phyloP scores from a whole-genome alignment of 2,329 filamentous ascomycete species.

The Cercospora janseana region DNA sequence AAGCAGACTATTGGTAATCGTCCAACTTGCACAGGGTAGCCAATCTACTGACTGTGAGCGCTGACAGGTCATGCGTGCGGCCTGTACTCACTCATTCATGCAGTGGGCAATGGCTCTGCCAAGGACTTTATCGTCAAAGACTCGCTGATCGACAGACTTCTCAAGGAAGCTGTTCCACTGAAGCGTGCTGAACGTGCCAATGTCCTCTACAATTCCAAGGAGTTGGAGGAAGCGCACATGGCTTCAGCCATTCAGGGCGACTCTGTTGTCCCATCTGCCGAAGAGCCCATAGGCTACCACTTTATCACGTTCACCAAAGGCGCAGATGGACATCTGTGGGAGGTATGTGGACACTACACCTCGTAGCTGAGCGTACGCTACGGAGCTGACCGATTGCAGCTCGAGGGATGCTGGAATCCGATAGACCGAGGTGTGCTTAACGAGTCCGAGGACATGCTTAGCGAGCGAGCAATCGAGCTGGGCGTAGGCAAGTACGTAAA shows the following conservation, averaged over 20 bases:
- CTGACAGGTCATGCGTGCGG: conserved; percentile 54
- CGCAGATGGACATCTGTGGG: conserved; percentile 48
- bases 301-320: conserved; percentile 51
- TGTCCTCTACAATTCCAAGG: conserved; percentile 51
- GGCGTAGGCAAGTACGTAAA: conserved; percentile 43
- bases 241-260: conserved; percentile 46
- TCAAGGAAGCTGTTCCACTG: conserved; percentile 47
- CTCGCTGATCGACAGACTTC: conserved; percentile 48
- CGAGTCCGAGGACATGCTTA: conserved; percentile 47
- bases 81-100: conserved; percentile 57
- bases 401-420: conserved; percentile 45
- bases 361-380: not conserved
- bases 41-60: not conserved
- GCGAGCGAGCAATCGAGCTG: conserved; percentile 42
- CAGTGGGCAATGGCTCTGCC: conserved; percentile 51
- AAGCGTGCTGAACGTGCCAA: conserved; percentile 46
- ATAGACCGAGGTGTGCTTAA: conserved; percentile 44
- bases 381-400: conserved; percentile 1
- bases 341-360: conserved; percentile 34
- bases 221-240: conserved; percentile 46
- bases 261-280: conserved; percentile 35
- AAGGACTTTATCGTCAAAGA: conserved; percentile 44
- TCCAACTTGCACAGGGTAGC: conserved; percentile 39
- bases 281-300: conserved; percentile 41
- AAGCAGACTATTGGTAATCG: conserved; percentile 47